phyloP scores from a whole-genome alignment of 805 yeast genomes.

The Candida nemodendra region DNA sequence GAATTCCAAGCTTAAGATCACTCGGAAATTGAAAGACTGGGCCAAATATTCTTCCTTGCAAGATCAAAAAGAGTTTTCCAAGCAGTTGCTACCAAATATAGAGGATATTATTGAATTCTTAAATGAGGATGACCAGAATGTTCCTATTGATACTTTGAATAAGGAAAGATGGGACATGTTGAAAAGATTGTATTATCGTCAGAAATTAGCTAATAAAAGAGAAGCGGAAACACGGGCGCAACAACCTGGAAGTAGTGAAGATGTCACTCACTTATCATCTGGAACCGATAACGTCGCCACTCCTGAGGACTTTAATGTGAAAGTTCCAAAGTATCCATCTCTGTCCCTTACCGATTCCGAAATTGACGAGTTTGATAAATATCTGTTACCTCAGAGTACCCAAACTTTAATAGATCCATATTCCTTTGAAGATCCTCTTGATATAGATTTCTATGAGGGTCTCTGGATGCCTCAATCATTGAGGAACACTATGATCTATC shows the following conservation, averaged over 20 bases:
- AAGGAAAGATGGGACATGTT: conserved; percentile 68
- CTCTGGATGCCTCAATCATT: conserved; percentile 81
- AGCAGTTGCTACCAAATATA: conserved; percentile 43
- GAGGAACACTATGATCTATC: conserved; percentile 75
- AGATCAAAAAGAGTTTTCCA: conserved; percentile 36
- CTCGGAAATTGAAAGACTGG: conserved; percentile 55
- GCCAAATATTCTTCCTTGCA: conserved; percentile 44
- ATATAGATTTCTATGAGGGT: conserved; percentile 79
- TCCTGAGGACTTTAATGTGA: conserved; percentile 34
- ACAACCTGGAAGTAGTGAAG: conserved; percentile 2
- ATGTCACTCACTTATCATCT: conserved; percentile 8
- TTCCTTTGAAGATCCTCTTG: conserved; percentile 82
- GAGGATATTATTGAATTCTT: conserved; percentile 59
- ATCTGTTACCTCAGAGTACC: conserved; percentile 34
- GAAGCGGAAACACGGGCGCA: conserved; percentile 4
- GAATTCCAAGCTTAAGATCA: conserved; percentile 52
- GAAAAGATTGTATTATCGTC: conserved; percentile 68
- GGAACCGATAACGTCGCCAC: conserved; percentile 9
- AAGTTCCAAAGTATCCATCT: conserved; percentile 19
- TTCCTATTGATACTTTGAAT: conserved; percentile 38
- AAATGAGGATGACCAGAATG: conserved; percentile 38
- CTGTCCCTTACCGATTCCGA: conserved; percentile 44
- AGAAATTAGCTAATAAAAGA: conserved; percentile 55
- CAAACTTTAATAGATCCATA: conserved; percentile 76
- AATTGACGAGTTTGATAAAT: conserved; percentile 38